phyloP scores from a whole-genome alignment of 2,329 filamentous ascomycete species.

The Tolypocladium tundrense region DNA sequence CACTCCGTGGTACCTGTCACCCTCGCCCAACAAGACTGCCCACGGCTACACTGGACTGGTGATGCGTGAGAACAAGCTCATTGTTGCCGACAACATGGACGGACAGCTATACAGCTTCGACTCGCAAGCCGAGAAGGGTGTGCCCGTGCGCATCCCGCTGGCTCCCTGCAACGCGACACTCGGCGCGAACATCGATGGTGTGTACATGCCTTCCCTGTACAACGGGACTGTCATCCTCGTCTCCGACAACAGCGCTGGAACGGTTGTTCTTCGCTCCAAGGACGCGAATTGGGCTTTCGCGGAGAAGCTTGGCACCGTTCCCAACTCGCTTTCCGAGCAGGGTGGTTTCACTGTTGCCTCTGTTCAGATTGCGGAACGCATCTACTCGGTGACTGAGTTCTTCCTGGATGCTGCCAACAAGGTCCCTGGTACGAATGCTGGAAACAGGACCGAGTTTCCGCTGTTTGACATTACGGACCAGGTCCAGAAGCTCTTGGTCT shows the following conservation, averaged over 20 bases:
- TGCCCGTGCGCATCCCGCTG: not conserved
- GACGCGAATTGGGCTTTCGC: slow-evolving; percentile 22
- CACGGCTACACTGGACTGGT: slow-evolving; percentile 2
- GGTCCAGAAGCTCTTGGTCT: not conserved
- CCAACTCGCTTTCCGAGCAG: slow-evolving; percentile 9
- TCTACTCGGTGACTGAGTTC: not conserved
- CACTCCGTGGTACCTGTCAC: slow-evolving; percentile 12
- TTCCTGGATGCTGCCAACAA: not conserved
- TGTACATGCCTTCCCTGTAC: slow-evolving; percentile 23
- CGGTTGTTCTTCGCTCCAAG: slow-evolving; percentile 23
- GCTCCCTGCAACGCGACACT: not conserved
- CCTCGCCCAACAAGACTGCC: slow-evolving; percentile 2
- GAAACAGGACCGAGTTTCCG: not conserved
- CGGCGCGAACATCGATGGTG: slow-evolving; percentile 13
- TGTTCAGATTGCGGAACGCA: slow-evolving; percentile 5
- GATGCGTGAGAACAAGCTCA: slow-evolving; percentile 11
- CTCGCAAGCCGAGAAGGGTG: slow-evolving; percentile 4
- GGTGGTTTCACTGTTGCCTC: slow-evolving; percentile 7
- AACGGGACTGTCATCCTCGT: slow-evolving; percentile 21
- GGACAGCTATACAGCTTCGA: slow-evolving; percentile 25
- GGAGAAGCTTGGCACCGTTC: slow-evolving; percentile 21
- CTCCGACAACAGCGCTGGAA: slow-evolving; percentile 18
- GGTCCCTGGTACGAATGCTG: not conserved
- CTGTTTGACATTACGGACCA: not conserved
- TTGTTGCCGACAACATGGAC: slow-evolving; percentile 19